phyloP scores from a whole-genome alignment of 2,329 filamentous ascomycete species.

The Aspergillus viridinutans region DNA sequence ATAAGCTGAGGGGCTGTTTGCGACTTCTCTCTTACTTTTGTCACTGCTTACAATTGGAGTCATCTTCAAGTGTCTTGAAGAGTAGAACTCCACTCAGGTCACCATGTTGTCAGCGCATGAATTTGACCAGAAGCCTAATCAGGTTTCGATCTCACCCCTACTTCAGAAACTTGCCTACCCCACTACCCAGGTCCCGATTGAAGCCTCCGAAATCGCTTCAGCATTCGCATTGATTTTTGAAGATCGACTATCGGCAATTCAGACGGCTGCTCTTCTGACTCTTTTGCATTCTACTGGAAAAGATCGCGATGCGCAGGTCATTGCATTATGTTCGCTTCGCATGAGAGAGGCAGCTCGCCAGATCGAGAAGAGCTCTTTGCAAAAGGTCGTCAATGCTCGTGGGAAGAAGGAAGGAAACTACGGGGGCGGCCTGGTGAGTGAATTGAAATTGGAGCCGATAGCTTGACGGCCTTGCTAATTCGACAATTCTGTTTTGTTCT shows the following conservation, averaged over 20 bases:
- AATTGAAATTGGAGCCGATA: background rate
- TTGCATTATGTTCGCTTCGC: conserved; percentile 74
- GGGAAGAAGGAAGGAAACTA: conserved; percentile 69
- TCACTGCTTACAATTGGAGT: background rate
- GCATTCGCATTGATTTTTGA: conserved; percentile 90
- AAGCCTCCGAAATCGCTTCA: conserved; percentile 78
- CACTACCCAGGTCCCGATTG: conserved; percentile 50
- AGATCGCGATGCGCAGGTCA: conserved; percentile 78
- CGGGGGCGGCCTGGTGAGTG: conserved; percentile 72
- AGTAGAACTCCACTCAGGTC: background rate
- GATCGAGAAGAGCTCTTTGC: conserved; percentile 63
- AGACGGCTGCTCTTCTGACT: conserved; percentile 81
- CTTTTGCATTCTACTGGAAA: conserved; percentile 86
- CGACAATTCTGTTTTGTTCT: background rate
- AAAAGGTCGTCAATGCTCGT: conserved; percentile 56
- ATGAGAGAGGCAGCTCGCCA: conserved; percentile 78
- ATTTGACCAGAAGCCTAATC: conserved; percentile 26
- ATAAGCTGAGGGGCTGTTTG: background rate
- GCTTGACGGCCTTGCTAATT: conserved; percentile 2
- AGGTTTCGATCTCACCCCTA: conserved; percentile 46
- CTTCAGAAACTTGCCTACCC: conserved; percentile 46
- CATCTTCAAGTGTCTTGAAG: background rate
- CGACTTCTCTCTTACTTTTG: background rate
- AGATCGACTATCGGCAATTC: conserved; percentile 79
- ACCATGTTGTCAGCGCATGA: conserved; percentile 23